Base-by-base conservation (phyloP, 345 rosid species). In the Lenwebbia sp. region DNA sequence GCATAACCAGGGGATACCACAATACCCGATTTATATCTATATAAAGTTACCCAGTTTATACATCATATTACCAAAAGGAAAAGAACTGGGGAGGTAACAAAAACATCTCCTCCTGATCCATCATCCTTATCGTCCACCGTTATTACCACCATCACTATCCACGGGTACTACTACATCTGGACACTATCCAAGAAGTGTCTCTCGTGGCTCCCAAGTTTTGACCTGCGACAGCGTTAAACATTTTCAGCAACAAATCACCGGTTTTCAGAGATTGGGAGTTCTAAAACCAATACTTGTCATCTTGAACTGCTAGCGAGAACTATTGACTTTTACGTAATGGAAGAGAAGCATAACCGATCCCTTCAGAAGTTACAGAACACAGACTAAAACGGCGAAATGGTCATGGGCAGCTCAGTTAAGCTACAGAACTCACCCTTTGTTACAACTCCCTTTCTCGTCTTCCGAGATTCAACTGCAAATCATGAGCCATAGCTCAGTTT, bases 181-280 rank as follows among this genome's bases (percentile, higher is more conserved):
- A 40, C 4, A 40, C 40, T 4, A 40, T 40, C 40, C 40, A 40
- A 98, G 88, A 85, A 96, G n/a, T n/a, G n/a, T n/a, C n/a, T n/a
- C n/a, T n/a, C n/a, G 94, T 40, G 90, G 55, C n/a, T 98, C 98
- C 99, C 99, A 98, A 82, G 95, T 90, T 91, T 95, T 51, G 6
- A 82, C 84, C 54, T 26, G 56, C 54, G 13, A 82, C 33, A 51
- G 44, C 58, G 30, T 49, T 15, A 2, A 82, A 33, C 13, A 52
- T 40, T 40, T 40, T 40, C 40, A 40, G 40, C 40, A 40, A 40
- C 40, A 40, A 40, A 40, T 40, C 40, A 40, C 40, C 40, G 2
- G 4, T 40, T 40, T 40, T 40, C 40, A 40, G 40, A 40, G 40
- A 40, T 40, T 40, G 40, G 40, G 40, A 17, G 84, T 40, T 50